These are phyloP conservation scores for Phytopythium mirpurense DNA, from an alignment of 352 stramenopile genomes.

Conservation along the genomic window DNA sequence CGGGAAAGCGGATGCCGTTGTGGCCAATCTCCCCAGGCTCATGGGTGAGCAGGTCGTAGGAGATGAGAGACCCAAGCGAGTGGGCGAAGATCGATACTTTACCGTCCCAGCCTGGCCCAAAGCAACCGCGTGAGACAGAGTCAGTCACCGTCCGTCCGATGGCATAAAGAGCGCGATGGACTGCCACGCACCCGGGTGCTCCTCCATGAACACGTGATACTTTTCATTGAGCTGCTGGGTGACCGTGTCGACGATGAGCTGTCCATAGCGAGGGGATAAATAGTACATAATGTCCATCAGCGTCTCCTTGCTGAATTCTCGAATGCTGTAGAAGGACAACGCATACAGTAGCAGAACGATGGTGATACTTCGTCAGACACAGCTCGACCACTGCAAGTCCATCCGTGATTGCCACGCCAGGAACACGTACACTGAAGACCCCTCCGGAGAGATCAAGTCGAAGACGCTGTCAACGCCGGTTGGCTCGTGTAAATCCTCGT, in stretches of 20 bases:
- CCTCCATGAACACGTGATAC: slow-evolving; percentile 87
- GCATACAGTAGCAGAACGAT: too few relatives aligned
- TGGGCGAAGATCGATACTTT: slow-evolving; percentile 90
- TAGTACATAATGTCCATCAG: slow-evolving; percentile 95
- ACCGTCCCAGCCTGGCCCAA: slow-evolving; percentile 61
- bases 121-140: not conserved
- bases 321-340: slow-evolving; percentile 46
- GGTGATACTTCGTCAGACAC: not conserved
- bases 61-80: slow-evolving; percentile 88
- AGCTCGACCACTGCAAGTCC: not conserved
- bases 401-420: not conserved
- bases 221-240: slow-evolving; percentile 86
- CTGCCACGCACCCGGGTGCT: slow-evolving; percentile 51
- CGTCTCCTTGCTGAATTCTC: slow-evolving; percentile 92
- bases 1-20: slow-evolving; percentile 72
- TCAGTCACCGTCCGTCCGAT: too few relatives aligned
- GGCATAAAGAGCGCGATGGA: too few relatives aligned
- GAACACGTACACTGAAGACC: slow-evolving; percentile 47
- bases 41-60: slow-evolving; percentile 90
- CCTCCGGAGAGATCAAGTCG: slow-evolving; percentile 77
- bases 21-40: slow-evolving; percentile 44
- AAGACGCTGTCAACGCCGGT: slow-evolving; percentile 83
- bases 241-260: slow-evolving; percentile 90
- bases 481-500: slow-evolving; percentile 84
- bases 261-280: slow-evolving; percentile 85